phyloP scores from a whole-genome alignment of 805 yeast genomes.

The Vanderwaltozyma yarrowii region DNA sequence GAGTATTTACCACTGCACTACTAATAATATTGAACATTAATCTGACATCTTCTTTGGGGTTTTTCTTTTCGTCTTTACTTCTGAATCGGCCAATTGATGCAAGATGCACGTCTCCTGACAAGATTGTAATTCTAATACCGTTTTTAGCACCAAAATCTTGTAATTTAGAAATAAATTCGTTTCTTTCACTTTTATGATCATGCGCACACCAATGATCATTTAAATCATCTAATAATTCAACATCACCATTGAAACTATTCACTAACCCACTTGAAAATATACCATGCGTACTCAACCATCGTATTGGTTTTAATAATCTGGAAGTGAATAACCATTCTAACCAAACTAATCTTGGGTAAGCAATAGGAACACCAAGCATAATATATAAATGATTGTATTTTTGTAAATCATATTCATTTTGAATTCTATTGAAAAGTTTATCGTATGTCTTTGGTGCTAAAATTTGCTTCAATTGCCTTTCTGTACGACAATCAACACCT shows the following conservation, averaged over 20 bases:
- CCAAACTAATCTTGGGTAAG: constrained; percentile 91
- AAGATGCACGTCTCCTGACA: constrained; percentile 91
- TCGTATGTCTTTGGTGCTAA: constrained; percentile 48
- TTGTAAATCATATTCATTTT: constrained; percentile 37
- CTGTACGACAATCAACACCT: constrained; percentile 92
- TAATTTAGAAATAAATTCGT: constrained; percentile 49
- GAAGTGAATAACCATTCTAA: constrained; percentile 67
- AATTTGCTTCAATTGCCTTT: constrained; percentile 55
- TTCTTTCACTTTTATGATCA: constrained; percentile 80
- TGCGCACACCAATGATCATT: constrained; percentile 95
- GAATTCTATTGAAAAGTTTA: constrained; percentile 48
- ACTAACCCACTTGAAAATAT: constrained; percentile 61
- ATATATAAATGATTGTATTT: constrained; percentile 67
- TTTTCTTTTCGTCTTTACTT: constrained; percentile 41
- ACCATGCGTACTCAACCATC: constrained; percentile 50
- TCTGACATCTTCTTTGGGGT: constrained; percentile 54
- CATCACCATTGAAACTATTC: constrained; percentile 85
- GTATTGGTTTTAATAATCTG: constrained; percentile 50
- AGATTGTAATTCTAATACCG: constrained; percentile 68
- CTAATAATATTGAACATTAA: constrained; percentile 75
- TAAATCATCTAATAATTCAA: constrained; percentile 85
- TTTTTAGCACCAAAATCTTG: constrained; percentile 53
- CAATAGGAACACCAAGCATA: constrained; percentile 88
- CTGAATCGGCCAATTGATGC: constrained; percentile 74
- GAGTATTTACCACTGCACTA: constrained; percentile 85